These are phyloP conservation scores for Phytophthora podocarpi DNA, from an alignment of 352 stramenopile genomes.

Conservation along the genomic window DNA sequence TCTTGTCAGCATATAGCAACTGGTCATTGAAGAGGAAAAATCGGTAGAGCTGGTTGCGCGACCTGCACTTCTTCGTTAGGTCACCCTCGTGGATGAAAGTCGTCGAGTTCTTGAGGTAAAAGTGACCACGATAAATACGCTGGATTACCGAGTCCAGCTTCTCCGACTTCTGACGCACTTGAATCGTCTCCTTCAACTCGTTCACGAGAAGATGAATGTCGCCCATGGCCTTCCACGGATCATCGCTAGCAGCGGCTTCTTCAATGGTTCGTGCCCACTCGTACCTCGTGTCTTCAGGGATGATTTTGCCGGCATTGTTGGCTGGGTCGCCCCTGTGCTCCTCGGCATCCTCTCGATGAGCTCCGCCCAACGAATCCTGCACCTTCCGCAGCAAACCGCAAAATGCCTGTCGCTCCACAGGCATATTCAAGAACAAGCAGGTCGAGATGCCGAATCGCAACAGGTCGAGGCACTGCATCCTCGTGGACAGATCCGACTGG, in stretches of 20 bases:
- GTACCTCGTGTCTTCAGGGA: slow-evolving; percentile 11
- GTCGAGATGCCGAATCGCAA: slow-evolving; percentile 84
- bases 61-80: slow-evolving; percentile 94
- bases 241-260: slow-evolving; percentile 60
- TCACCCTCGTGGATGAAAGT: slow-evolving; percentile 95
- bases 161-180: slow-evolving; percentile 80
- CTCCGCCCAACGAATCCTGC: slow-evolving; percentile 54
- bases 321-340: slow-evolving; percentile 23
- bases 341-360: slow-evolving; percentile 1
- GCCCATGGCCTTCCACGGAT: slow-evolving; percentile 84
- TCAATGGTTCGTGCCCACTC: slow-evolving; percentile 75
- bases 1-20: slow-evolving; percentile 81
- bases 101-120: slow-evolving; percentile 94
- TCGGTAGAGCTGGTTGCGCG: slow-evolving; percentile 82
- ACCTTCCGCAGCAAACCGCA: slow-evolving; percentile 79
- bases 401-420: slow-evolving; percentile 76
- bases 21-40: slow-evolving; percentile 92
- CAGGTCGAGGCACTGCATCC: slow-evolving; percentile 83
- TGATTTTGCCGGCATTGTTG: background rate
- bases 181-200: slow-evolving; percentile 90
- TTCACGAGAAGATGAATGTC: slow-evolving; percentile 91
- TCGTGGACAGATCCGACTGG: slow-evolving; percentile 78
- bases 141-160: slow-evolving; percentile 87
- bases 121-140: slow-evolving; percentile 91
- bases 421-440: slow-evolving; percentile 84